These are phyloP conservation scores for Candida labiduridarum DNA, from an alignment of 1,139 yeast species.

Conservation along the genomic window DNA sequence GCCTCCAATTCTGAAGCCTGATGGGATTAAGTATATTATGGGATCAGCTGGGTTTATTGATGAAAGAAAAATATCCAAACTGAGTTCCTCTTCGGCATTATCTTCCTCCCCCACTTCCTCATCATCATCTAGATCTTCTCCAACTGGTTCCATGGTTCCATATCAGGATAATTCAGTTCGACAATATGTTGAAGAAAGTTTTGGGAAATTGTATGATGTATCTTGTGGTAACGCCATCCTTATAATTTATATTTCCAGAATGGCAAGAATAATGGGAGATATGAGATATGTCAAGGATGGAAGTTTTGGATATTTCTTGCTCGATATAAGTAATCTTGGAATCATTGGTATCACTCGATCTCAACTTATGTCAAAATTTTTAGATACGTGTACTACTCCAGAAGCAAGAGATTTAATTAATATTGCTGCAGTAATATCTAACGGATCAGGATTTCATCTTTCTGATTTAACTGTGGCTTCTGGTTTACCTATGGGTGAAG, in stretches of 20 bases:
- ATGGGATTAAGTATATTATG: conserved; percentile 1
- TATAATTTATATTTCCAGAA: conserved; percentile 9
- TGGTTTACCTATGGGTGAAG: conserved; percentile 28
- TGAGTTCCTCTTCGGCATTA: neutral
- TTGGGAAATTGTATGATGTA: conserved; percentile 9
- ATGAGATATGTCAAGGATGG: conserved; percentile 8
- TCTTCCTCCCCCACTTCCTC: neutral
- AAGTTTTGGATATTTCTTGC: conserved; percentile 6
- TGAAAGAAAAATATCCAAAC: neutral
- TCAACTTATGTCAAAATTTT: conserved; percentile 16
- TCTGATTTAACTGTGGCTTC: conserved; percentile 47
- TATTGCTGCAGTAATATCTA: conserved; percentile 48
- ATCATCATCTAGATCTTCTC: neutral
- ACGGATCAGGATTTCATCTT: conserved; percentile 44
- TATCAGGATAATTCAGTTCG: neutral
- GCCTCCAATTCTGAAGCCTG: conserved; percentile 7
- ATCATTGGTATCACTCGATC: conserved; percentile 6
- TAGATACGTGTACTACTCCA: conserved; percentile 18
- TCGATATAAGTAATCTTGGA: conserved; percentile 2
- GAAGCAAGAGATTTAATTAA: conserved; percentile 31
- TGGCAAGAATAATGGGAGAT: conserved; percentile 13
- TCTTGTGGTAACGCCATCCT: conserved; percentile 13
- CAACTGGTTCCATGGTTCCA: neutral
- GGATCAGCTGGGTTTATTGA: conserved; percentile 1
- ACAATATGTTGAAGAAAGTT: neutral